Percentiles rank a stretch among this genome's conserved stretches.
These are phyloP conservation scores for Ogataea ramenticola DNA, from an alignment of 805 yeast species.

Conservation along the genomic window DNA sequence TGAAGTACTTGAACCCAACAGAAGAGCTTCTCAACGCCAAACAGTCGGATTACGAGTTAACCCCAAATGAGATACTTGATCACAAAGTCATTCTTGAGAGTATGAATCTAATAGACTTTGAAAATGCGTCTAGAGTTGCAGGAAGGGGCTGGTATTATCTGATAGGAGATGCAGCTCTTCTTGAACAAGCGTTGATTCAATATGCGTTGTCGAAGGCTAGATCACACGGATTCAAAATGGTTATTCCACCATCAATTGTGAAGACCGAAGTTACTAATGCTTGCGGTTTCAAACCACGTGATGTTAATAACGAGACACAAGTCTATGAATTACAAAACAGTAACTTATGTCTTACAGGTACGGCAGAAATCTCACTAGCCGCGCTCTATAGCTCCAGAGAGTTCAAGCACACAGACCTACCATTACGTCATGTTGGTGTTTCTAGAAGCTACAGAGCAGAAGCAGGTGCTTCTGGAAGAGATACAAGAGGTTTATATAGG, in stretches of 20 bases:
- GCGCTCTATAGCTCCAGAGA: constrained; percentile 50
- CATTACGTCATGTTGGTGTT: constrained; percentile 65
- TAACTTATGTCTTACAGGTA: constrained; percentile 71
- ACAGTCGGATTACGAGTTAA: constrained; percentile 11
- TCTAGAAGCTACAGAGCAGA: constrained; percentile 90
- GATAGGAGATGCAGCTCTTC: constrained; percentile 72
- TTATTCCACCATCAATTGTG: constrained; percentile 82
- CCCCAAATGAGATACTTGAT: constrained; percentile 29
- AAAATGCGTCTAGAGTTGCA: constrained; percentile 63
- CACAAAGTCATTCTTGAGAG: constrained; percentile 67
- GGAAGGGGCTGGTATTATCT: constrained; percentile 90
- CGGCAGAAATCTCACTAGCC: constrained; percentile 93
- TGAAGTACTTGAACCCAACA: constrained; percentile 45
- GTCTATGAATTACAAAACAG: constrained; percentile 52
- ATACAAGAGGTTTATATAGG: constrained; percentile 84
- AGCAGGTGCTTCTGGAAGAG: constrained; percentile 94
- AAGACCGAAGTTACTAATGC: constrained; percentile 71
- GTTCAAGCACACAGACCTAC: constrained; percentile 29
- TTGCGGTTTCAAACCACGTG: constrained; percentile 94
- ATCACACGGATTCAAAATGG: constrained; percentile 56
- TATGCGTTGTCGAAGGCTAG: constrained; percentile 67
- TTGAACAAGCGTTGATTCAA: constrained; percentile 86
- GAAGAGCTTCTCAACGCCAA: constrained; percentile 11
- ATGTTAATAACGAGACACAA: constrained; percentile 79
- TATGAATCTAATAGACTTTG: constrained; percentile 64